phyloP scores from a whole-genome alignment of 371 early-diverging fungal species.

The Lichtheimia ramosa region DNA sequence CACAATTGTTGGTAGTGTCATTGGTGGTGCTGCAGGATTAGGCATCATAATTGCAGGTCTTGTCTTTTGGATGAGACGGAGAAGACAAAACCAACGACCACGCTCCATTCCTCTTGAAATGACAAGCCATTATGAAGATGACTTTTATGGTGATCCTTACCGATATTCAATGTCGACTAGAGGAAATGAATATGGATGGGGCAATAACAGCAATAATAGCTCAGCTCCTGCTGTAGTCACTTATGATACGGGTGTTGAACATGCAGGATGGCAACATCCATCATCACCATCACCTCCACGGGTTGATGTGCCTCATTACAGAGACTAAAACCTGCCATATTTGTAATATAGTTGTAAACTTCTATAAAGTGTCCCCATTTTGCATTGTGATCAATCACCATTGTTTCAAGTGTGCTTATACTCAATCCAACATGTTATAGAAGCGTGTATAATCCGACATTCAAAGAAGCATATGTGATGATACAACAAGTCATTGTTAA shows the following conservation, averaged over 20 bases:
- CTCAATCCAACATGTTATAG: no score
- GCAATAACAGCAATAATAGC: conserved; percentile 1
- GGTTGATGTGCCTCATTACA: conserved; percentile 4
- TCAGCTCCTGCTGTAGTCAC: not conserved
- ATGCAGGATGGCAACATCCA: not conserved
- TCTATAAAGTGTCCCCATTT: not conserved
- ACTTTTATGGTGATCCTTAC: conserved; percentile 11
- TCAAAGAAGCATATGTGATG: no score
- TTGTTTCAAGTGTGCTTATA: no score
- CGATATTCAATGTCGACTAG: not conserved
- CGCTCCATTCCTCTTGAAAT: conserved; percentile 2
- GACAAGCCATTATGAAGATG: conserved; percentile 4
- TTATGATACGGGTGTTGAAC: conserved; percentile 1
- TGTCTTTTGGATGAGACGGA: conserved; percentile 1
- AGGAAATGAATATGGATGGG: conserved; percentile 7
- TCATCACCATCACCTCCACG: not conserved
- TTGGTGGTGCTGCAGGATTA: conserved; percentile 3
- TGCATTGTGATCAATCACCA: no score
- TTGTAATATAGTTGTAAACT: not conserved
- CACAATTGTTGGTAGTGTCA: conserved; percentile 2
- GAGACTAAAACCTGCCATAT: not conserved
- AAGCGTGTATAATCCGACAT: no score
- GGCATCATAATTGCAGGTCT: not conserved
- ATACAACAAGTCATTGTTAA: no score
- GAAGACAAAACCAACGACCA: not conserved